A percentile compares a stretch with the other conserved stretches of the same genome.
These are phyloP conservation scores for Drosera capensis DNA, from an alignment of 148 eudicot species.

Conservation along the genomic window DNA sequence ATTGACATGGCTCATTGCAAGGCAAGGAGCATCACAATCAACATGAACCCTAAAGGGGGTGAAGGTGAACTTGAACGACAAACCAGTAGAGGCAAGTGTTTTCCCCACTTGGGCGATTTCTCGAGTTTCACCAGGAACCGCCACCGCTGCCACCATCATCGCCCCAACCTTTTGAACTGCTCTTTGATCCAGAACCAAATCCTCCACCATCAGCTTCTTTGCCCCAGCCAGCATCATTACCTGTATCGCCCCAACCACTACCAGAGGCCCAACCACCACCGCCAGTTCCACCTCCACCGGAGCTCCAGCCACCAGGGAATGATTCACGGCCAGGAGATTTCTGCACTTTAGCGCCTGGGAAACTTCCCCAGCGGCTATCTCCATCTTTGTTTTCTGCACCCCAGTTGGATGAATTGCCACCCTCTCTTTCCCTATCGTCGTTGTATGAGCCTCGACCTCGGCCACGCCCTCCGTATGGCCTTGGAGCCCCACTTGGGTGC, in stretches of 20 bases:
- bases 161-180: conserved; percentile 18
- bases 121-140: too few species aligned
- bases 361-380: conserved; percentile 38
- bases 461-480: conserved; percentile 52
- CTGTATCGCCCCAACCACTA: conserved; percentile 10
- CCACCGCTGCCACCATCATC: conserved; percentile 13
- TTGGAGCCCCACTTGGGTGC: conserved; percentile 55
- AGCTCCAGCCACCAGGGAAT: conserved; percentile 35
- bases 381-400: conserved; percentile 26
- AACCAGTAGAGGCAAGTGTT: too few species aligned
- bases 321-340: conserved; percentile 73
- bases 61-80: too few species aligned
- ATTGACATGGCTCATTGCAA: too few species aligned
- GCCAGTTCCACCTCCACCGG: conserved; percentile 6
- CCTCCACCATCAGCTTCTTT: conserved; percentile 2
- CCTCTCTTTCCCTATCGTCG: conserved; percentile 30
- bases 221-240: conserved; percentile 18
- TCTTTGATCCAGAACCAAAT: conserved; percentile 5
- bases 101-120: too few species aligned
- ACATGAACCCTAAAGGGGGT: too few species aligned
- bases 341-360: conserved; percentile 73
- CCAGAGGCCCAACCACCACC: conserved; percentile 11
- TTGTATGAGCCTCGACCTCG: conserved; percentile 45
- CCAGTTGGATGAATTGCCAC: conserved; percentile 20
- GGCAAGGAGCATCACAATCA: too few species aligned